phyloP scores from a whole-genome alignment of 495 filamentous ascomycete species.

The Xylaria scruposa region DNA sequence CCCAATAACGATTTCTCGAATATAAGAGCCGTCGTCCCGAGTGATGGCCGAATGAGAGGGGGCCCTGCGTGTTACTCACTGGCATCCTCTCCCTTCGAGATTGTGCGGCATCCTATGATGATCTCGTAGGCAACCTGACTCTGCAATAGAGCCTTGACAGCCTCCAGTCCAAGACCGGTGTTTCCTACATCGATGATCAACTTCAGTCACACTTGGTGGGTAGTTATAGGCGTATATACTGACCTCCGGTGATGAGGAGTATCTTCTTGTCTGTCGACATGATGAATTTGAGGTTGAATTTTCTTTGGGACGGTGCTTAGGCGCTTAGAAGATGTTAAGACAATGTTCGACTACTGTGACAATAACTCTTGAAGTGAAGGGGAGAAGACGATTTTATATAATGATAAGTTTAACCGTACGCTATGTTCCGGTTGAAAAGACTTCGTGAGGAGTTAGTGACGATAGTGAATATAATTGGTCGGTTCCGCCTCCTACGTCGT shows the following conservation, averaged over 20 bases:
- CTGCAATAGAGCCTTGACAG: constrained; percentile 51
- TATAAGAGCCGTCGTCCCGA: not conserved
- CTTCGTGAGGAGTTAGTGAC: not conserved
- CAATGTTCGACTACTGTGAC: not conserved
- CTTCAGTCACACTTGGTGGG: not conserved
- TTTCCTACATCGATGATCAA: constrained; percentile 41
- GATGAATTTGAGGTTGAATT: constrained; percentile 5
- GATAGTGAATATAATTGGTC: not conserved
- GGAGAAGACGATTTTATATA: not conserved
- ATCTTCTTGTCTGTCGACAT: constrained; percentile 42
- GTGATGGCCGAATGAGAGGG: not conserved
- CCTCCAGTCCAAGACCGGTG: constrained; percentile 59
- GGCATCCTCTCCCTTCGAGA: constrained; percentile 55
- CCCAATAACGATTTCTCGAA: not conserved
- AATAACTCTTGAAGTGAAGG: not conserved
- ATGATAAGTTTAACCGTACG: too few species aligned
- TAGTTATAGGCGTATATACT: constrained; percentile 13
- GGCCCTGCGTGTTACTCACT: constrained; percentile 23
- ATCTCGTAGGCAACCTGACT: constrained; percentile 54
- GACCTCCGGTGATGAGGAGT: constrained; percentile 40
- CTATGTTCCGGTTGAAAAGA: too few species aligned
- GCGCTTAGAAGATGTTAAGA: too few species aligned
- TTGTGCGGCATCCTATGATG: constrained; percentile 52
- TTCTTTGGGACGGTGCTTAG: not conserved
- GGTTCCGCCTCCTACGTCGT: not conserved